A percentile compares a stretch with the other conserved stretches of the same genome.
Conservation (phyloP, 345 rosid species). For the Sisymbrium irio region DNA sequence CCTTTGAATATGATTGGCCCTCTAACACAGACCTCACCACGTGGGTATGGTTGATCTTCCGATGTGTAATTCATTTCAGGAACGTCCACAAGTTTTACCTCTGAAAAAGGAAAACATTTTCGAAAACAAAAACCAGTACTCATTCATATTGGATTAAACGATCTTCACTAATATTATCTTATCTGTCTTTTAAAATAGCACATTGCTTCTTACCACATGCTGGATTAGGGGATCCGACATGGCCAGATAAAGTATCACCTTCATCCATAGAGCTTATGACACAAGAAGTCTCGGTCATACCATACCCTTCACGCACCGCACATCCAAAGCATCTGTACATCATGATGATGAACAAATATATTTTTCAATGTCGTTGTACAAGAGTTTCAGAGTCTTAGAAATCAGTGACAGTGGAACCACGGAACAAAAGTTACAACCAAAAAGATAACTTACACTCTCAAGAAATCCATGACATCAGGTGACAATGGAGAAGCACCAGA, state of each 20-base stretch:
- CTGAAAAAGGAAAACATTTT: constrained; percentile 37
- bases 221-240: constrained; percentile 83
- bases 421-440: not conserved
- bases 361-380: not conserved
- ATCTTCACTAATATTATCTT: constrained; percentile 8
- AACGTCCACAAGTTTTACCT: constrained; percentile 86
- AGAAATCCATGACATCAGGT: constrained; percentile 79
- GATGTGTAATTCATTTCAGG: constrained; percentile 95
- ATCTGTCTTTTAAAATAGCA: not conserved
- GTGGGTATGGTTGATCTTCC: constrained; percentile 85
- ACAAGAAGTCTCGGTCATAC: constrained; percentile 92
- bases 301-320: constrained; percentile 76
- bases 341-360: not conserved
- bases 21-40: constrained; percentile 90
- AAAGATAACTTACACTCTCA: constrained; percentile 66
- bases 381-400: not conserved
- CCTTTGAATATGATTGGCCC: constrained; percentile 85
- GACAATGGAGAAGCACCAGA: constrained; percentile 96
- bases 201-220: constrained; percentile 60
- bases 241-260: constrained; percentile 74
- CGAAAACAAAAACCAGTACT: not conserved
- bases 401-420: not conserved
- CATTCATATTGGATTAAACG: not conserved
- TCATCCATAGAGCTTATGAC: constrained; percentile 58
- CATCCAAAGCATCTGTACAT: constrained; percentile 86